Percentiles rank a stretch among this genome's conserved stretches.
phyloP scores from a whole-genome alignment of 148 eudicot genomes.

The Rhododendron molle region DNA sequence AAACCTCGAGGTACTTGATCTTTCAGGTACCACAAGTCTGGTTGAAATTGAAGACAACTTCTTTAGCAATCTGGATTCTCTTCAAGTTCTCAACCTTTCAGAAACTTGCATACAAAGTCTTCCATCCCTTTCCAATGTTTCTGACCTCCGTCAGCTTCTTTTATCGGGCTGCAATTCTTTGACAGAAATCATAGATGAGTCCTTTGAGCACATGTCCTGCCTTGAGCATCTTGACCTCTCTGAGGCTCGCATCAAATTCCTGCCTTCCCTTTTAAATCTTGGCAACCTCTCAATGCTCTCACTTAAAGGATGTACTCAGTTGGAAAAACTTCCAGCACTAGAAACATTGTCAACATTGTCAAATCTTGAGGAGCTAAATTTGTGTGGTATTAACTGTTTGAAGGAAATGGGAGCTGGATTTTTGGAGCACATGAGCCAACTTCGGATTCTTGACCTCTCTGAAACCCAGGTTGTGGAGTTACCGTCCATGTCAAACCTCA shows the following conservation, averaged over 20 bases:
- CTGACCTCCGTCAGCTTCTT: background rate
- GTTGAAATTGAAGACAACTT: background rate
- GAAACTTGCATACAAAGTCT: background rate
- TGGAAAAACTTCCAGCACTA: slow-evolving; percentile 7
- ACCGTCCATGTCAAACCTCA: slow-evolving; percentile 25
- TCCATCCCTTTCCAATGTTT: background rate
- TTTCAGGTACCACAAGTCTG: slow-evolving; percentile 13
- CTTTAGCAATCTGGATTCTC: background rate
- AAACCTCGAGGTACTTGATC: slow-evolving; percentile 20
- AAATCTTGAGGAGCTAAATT: slow-evolving; percentile 27
- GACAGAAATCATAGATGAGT: slow-evolving; percentile 5
- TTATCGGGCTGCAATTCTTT: slow-evolving; percentile 14
- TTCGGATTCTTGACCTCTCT: slow-evolving; percentile 28
- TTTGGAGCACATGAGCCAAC: slow-evolving; percentile 8
- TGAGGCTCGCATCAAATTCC: slow-evolving; percentile 8
- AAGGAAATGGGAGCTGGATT: slow-evolving; percentile 6
- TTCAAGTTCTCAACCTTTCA: background rate
- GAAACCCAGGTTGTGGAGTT: slow-evolving; percentile 13
- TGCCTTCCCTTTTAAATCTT: slow-evolving; percentile 21
- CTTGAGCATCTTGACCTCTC: slow-evolving; percentile 29
- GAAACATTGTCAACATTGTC: slow-evolving; percentile 9
- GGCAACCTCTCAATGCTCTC: slow-evolving; percentile 19
- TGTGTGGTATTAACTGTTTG: slow-evolving; percentile 11
- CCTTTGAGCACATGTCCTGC: slow-evolving; percentile 26
- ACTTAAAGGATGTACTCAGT: slow-evolving; percentile 12